Evolutionary conservation across 306 rosid genomes (phyloP), one percentile per base, ranked within the genome.

Genomic region (Inga oerstediana): DNA sequence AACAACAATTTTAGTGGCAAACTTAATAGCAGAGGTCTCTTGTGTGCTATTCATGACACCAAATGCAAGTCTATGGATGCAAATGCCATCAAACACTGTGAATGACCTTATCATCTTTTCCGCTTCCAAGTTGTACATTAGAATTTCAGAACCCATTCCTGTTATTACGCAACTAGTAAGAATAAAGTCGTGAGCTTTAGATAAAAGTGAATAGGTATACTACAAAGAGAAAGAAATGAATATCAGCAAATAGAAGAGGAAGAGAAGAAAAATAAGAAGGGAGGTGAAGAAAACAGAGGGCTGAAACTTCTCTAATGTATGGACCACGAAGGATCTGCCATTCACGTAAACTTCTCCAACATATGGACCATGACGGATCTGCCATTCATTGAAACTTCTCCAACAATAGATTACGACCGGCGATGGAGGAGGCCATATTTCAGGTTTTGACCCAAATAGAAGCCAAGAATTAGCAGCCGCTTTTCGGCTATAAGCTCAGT

Each of bases 231-330:
- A 2, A 8, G 54, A 49, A 67, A 37, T 45, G 4, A 49, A 17
- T 82, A 92, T 94, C 98, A 0, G 94, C 94, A 17, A 92, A 90
- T 0, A 94, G 97, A 74, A 86, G 78, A 79, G 98, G 99, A 35
- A 88, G 91, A 82, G 91, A 59, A 27, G 93, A 27, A 81, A 84
- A 81, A 19, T 87, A 81, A 51, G 82, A 61, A 67, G 95, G 97
- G 41, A 88, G 75, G 80, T 84, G 93, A 58, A 95, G 94, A 81
- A 95, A 91, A 80, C 89, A 91, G 59, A 94, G 97, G 41, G 99
- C 97, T 7, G 99, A 96, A 68, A 96, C 91, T 83, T 96, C 98
- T 46, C 99, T 97, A 19, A 96, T 89, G 87, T 94, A 96, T 34
- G 90, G 94, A 10, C 95, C 92, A 62, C 88, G 84, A 1, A 61